A percentile compares a stretch with the other conserved stretches of the same genome.
phyloP scores from a whole-genome alignment of 148 eudicot species.

The Dianthus caryophyllus region DNA sequence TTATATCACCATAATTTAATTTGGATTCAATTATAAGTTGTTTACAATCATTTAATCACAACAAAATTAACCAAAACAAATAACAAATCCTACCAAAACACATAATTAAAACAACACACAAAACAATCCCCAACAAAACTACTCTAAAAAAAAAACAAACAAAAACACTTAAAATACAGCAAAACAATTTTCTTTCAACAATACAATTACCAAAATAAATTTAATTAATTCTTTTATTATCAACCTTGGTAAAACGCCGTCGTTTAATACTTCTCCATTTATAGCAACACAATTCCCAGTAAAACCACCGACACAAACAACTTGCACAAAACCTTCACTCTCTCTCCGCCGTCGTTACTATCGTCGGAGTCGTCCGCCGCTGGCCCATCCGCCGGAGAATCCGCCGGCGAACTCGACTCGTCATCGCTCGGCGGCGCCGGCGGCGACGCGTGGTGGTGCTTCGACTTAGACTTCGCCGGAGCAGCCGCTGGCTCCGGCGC shows the following conservation, averaged over 20 bases:
- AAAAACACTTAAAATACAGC: no score
- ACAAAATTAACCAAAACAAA: no score
- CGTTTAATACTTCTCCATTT: constrained; percentile 17
- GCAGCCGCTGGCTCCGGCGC: constrained; percentile 45
- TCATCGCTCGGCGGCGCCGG: constrained; percentile 37
- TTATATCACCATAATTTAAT: background rate
- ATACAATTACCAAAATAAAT: background rate
- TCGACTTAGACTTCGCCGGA: constrained; percentile 30
- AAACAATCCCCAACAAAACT: no score
- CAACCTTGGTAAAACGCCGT: background rate
- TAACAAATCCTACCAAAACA: no score
- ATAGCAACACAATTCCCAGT: constrained; percentile 27
- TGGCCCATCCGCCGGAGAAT: constrained; percentile 51
- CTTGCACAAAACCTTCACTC: constrained; percentile 31
- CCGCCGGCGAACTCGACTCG: constrained; percentile 35
- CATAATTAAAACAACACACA: no score
- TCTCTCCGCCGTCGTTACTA: constrained; percentile 29
- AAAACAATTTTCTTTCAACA: background rate
- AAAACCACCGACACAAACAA: constrained; percentile 26
- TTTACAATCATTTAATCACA: no score
- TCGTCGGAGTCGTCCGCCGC: constrained; percentile 52
- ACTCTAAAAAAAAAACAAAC: no score
- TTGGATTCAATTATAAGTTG: no score
- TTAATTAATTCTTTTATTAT: no score
- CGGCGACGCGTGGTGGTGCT: constrained; percentile 41